Conservation (phyloP, 148 eudicot species). For the Nepenthes gracilis region DNA sequence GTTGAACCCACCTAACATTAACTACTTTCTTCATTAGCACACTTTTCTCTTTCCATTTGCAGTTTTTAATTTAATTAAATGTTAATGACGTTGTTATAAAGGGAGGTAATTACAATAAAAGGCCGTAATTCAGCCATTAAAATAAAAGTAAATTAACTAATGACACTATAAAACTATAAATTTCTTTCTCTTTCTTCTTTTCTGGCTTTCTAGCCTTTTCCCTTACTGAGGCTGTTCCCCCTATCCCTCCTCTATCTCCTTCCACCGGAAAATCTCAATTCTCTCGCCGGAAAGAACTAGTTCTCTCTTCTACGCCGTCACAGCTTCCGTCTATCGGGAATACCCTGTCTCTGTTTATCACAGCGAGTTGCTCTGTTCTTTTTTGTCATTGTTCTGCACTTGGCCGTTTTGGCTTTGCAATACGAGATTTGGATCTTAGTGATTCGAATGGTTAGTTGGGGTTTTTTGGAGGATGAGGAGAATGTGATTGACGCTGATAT, state of each 20-base stretch:
- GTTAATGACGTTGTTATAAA: not conserved
- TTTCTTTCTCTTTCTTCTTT: conserved; percentile 26
- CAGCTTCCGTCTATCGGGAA: not conserved
- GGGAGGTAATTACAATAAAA: not conserved
- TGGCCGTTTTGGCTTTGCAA: not conserved
- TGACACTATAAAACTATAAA: conserved; percentile 35
- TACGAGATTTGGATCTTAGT: conserved; percentile 13
- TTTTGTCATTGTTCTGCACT: not conserved
- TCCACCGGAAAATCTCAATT: conserved; percentile 21
- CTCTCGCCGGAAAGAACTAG: conserved; percentile 33
- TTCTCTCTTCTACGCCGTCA: conserved; percentile 5
- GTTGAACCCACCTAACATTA: conserved; percentile 19
- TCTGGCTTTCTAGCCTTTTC: conserved; percentile 36
- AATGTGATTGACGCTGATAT: conserved; percentile 42
- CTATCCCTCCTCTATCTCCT: conserved; percentile 18
- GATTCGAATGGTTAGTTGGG: conserved; percentile 29
- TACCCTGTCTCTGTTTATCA: not conserved
- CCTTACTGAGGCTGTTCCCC: conserved; percentile 16
- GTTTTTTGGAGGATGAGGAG: conserved; percentile 17
- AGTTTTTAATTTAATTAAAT: not conserved
- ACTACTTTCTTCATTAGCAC: conserved; percentile 13
- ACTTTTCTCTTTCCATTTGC: conserved; percentile 3
- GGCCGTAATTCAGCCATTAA: conserved; percentile 7
- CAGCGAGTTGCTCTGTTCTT: not conserved
- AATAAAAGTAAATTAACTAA: conserved; percentile 1